Evolutionary conservation across 2,329 filamentous ascomycete genomes (phyloP).

Genomic region (Colletotrichum kahawae): DNA sequence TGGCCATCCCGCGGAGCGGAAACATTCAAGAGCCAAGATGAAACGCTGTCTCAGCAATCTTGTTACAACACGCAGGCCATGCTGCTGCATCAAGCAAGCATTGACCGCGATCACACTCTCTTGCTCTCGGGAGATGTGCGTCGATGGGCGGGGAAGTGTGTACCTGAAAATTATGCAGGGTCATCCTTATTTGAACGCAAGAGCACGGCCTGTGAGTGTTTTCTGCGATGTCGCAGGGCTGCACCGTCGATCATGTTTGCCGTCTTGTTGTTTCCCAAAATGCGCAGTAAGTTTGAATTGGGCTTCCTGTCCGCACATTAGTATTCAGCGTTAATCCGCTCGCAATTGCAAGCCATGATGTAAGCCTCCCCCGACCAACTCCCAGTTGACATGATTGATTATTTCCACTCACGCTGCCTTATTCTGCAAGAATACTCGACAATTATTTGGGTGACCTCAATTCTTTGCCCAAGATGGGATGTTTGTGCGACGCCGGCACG

Average conservation of each 20-base stretch:
- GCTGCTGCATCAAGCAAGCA: constrained; percentile 16
- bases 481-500: constrained; percentile 20
- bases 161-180: constrained; percentile 5
- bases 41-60: constrained; percentile 15
- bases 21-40: constrained; percentile 15
- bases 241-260: neutral
- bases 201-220: neutral
- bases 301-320: neutral
- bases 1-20: constrained; percentile 5
- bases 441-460: neutral
- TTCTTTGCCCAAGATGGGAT: constrained; percentile 1
- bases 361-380: neutral
- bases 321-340: neutral
- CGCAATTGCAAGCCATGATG: neutral
- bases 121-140: neutral
- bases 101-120: constrained; percentile 6
- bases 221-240: neutral
- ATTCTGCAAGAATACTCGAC: neutral
- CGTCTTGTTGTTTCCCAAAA: neutral
- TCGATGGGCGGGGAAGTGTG: neutral
- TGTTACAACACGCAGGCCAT: constrained; percentile 9
- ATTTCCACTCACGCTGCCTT: neutral
- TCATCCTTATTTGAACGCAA: neutral
- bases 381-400: neutral
- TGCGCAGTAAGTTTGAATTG: neutral